Percentiles rank a stretch among this genome's conserved stretches.
Conservation (phyloP, 345 rosid genomes). For the Kernera saxatilis region DNA sequence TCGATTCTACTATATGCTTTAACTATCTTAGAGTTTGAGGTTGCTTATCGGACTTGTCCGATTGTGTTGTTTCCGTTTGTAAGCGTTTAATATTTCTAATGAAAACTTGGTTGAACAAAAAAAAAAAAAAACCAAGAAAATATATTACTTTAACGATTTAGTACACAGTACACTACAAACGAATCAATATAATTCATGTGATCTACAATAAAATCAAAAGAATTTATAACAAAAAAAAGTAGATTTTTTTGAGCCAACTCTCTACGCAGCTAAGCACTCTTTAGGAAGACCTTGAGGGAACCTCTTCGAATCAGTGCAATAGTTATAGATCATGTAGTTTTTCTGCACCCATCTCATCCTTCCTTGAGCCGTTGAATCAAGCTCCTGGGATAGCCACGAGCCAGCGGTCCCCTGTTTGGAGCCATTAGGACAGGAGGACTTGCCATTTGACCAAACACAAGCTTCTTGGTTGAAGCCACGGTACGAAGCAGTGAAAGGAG, state of each 20-base stretch:
- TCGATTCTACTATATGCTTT: no score
- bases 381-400: constrained; percentile 36
- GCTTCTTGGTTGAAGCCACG: constrained; percentile 44
- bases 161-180: not conserved
- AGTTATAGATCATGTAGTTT: constrained; percentile 53
- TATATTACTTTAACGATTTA: constrained; percentile 1
- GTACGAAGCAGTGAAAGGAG: constrained; percentile 58
- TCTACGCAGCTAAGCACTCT: constrained; percentile 40
- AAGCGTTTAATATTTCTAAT: no score
- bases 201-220: constrained; percentile 15
- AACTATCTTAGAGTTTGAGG: no score
- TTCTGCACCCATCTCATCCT: constrained; percentile 57
- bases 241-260: not conserved
- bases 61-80: no score
- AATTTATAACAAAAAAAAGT: not conserved
- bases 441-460: constrained; percentile 43
- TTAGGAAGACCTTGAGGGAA: constrained; percentile 54
- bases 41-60: no score
- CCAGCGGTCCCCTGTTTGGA: constrained; percentile 5
- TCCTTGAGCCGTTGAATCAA: constrained; percentile 40
- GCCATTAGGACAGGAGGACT: constrained; percentile 26
- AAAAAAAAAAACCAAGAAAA: no score
- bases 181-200: constrained; percentile 16
- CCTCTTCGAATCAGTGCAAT: constrained; percentile 45
- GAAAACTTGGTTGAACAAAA: no score